These are phyloP conservation scores for Reutealis trisperma DNA, from an alignment of 345 rosid species.

Conservation along the genomic window DNA sequence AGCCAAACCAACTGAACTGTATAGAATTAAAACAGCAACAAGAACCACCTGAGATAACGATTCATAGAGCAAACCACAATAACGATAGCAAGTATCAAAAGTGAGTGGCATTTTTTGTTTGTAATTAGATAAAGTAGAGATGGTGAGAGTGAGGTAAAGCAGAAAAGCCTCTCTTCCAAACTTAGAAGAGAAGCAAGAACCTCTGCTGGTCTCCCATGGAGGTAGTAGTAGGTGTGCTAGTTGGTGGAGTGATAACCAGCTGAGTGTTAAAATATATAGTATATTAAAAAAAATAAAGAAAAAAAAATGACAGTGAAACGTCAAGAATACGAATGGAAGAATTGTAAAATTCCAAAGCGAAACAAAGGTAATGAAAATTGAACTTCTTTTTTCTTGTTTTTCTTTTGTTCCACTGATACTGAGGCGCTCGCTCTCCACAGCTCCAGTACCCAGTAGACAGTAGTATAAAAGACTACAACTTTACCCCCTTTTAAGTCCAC, in stretches of 20 bases:
- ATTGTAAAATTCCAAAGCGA: conserved; percentile 12
- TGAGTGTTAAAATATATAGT: not conserved
- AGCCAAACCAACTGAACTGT: not conserved
- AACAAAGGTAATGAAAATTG: not conserved
- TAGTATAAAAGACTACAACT: not conserved
- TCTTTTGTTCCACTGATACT: conserved; percentile 3
- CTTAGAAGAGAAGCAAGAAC: conserved; percentile 9
- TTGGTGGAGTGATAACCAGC: conserved; percentile 3
- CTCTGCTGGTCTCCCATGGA: conserved; percentile 1
- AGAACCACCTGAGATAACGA: not conserved
- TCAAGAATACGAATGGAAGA: conserved; percentile 4
- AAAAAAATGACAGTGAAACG: not conserved
- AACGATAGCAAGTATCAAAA: not conserved
- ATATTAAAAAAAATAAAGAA: not conserved
- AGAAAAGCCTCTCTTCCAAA: conserved; percentile 3
- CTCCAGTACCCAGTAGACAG: not conserved
- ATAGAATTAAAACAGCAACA: not conserved
- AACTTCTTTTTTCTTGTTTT: not conserved
- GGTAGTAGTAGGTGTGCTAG: not conserved
- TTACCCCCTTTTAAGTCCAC: not conserved
- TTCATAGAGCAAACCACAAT: not conserved
- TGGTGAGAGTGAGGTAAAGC: not conserved
- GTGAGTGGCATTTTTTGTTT: not conserved
- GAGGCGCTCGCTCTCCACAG: not conserved
- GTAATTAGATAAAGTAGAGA: not conserved